A percentile compares a stretch with the other conserved stretches of the same genome.
These are phyloP conservation scores for Clarireedia hainanense DNA, from an alignment of 2,329 filamentous ascomycete species.

Conservation along the genomic window DNA sequence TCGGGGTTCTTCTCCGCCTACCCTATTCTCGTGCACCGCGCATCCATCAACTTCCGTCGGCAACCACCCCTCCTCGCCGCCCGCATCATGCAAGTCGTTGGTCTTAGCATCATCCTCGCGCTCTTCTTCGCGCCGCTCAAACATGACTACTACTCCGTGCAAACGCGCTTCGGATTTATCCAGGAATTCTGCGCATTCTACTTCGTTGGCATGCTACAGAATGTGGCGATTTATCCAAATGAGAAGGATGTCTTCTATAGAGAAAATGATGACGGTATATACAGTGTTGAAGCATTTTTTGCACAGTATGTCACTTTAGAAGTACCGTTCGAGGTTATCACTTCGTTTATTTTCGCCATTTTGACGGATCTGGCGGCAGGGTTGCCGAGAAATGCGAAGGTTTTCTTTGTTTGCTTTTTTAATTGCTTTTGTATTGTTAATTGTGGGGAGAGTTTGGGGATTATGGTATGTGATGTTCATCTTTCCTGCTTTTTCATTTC, in stretches of 20 bases:
- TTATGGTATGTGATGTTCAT: conserved; percentile 39
- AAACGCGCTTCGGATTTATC: conserved; percentile 66
- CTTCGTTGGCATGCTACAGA: conserved; percentile 73
- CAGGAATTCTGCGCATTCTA: conserved; percentile 66
- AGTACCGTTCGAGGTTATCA: conserved; percentile 61
- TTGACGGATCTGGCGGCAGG: conserved; percentile 58
- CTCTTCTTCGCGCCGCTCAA: conserved; percentile 66
- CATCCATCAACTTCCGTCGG: conserved; percentile 59
- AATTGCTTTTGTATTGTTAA: conserved; percentile 66
- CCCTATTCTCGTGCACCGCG: conserved; percentile 59
- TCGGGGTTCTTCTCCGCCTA: conserved; percentile 56
- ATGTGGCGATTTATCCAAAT: conserved; percentile 64
- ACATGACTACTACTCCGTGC: conserved; percentile 60
- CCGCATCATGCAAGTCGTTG: conserved; percentile 59
- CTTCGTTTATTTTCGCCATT: conserved; percentile 57
- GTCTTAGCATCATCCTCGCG: conserved; percentile 53
- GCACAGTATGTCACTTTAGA: conserved; percentile 63
- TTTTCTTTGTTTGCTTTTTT: conserved; percentile 62
- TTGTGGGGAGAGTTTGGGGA: conserved; percentile 68
- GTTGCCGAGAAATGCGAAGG: conserved; percentile 50
- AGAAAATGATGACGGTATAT: conserved; percentile 67
- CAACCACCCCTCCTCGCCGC: conserved; percentile 58
- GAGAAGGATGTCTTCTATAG: conserved; percentile 72
- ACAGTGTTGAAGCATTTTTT: conserved; percentile 64
- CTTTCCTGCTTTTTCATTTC: background rate